Evolutionary conservation across 73 alveolate species (phyloP).

Genomic region (Stentor coeruleus): DNA sequence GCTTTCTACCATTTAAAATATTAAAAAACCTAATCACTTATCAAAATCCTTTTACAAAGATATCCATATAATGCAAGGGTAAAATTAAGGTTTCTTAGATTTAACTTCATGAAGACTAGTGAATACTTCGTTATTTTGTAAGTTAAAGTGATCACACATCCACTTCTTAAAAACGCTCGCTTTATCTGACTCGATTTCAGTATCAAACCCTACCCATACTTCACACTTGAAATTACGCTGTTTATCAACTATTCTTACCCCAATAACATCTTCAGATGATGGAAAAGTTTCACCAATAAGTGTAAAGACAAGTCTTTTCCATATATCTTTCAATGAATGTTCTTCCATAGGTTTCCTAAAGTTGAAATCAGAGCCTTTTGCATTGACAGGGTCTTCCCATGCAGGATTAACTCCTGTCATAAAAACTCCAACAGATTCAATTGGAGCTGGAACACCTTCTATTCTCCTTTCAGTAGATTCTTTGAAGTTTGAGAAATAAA

Average conservation of each 20-base stretch:
- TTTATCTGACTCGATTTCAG: too few species aligned
- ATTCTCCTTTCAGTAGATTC: neutral
- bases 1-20: too few species aligned
- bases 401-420: conserved; percentile 60
- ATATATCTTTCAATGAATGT: conserved; percentile 28
- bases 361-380: conserved; percentile 66
- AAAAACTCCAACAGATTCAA: conserved; percentile 23
- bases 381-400: conserved; percentile 86
- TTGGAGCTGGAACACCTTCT: neutral
- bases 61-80: too few species aligned
- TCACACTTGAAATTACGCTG: neutral
- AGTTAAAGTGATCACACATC: too few species aligned
- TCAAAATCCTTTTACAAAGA: too few species aligned
- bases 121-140: too few species aligned
- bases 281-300: conserved; percentile 23
- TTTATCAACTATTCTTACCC: neutral
- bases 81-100: too few species aligned
- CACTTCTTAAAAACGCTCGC: too few species aligned
- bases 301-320: neutral
- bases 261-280: neutral
- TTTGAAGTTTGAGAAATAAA: neutral
- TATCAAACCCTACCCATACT: conserved; percentile 14
- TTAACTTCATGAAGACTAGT: too few species aligned
- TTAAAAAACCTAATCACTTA: too few species aligned
- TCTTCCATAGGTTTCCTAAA: conserved; percentile 55